Conservation (phyloP, 2,329 filamentous ascomycete species). For the Neopestalotiopsis sp. region DNA sequence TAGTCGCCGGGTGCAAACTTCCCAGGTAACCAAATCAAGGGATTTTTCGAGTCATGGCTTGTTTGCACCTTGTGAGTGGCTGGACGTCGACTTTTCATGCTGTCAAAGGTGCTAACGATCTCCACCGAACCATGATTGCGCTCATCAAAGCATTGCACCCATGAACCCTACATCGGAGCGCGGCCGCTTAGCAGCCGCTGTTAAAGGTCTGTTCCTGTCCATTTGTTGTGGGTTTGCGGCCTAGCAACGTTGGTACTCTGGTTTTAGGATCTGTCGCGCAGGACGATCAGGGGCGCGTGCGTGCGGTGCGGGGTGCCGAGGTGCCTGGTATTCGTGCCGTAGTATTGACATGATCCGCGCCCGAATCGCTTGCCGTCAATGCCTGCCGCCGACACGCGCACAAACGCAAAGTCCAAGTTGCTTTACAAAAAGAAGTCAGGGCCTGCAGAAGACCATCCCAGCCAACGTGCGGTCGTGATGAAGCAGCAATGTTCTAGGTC, state of each 20-base stretch:
- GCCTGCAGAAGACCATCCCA: background rate
- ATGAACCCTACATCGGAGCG: background rate
- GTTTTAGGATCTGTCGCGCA: background rate
- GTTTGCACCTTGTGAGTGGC: background rate
- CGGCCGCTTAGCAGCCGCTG: background rate
- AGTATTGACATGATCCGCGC: background rate
- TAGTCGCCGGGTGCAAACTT: background rate
- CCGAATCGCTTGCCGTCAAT: too few species aligned
- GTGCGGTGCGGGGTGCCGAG: background rate
- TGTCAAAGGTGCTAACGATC: background rate
- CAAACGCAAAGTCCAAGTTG: background rate
- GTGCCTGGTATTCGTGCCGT: background rate
- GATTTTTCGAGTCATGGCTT: background rate
- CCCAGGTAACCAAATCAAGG: background rate
- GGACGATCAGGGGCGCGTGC: background rate
- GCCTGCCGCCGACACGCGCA: background rate
- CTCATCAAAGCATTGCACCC: background rate
- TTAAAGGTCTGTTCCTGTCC: background rate
- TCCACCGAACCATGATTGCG: background rate
- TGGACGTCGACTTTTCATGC: too few species aligned
- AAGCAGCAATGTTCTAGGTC: background rate
- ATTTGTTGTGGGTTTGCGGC: background rate
- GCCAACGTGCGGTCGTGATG: background rate
- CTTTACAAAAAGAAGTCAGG: background rate
- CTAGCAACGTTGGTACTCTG: background rate